Conservation (phyloP, 129 eudicot genomes). For the Flaveria sonorensis region DNA sequence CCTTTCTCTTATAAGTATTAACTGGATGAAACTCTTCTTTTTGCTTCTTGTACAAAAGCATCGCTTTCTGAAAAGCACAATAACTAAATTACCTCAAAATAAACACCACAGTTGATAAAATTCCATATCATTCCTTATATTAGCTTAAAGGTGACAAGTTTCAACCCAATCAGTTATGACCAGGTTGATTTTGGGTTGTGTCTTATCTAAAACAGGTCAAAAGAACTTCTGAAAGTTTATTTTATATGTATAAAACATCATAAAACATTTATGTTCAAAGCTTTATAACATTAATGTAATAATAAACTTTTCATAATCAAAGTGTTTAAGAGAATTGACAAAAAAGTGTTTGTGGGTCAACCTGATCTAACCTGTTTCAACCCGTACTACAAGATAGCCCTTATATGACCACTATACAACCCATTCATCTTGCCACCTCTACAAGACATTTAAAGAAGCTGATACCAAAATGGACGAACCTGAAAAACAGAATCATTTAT, state of each 20-base stretch:
- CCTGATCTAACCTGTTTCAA: background rate
- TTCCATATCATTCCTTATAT: background rate
- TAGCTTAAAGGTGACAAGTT: background rate
- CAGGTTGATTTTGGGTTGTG: background rate
- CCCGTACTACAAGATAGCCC: background rate
- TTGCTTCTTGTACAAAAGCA: slow-evolving; percentile 70
- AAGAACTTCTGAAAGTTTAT: background rate
- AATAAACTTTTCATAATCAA: background rate
- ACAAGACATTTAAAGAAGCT: background rate
- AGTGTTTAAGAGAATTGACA: background rate
- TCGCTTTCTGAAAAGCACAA: slow-evolving; percentile 70
- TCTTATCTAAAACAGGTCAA: background rate
- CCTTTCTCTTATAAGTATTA: slow-evolving; percentile 31
- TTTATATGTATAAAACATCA: background rate
- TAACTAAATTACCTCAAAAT: background rate
- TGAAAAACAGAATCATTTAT: slow-evolving; percentile 65
- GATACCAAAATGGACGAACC: slow-evolving; percentile 41
- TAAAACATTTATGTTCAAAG: background rate
- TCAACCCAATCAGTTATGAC: background rate
- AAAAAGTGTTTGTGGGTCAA: background rate
- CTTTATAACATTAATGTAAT: background rate
- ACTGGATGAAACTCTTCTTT: slow-evolving; percentile 37
- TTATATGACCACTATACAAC: background rate
- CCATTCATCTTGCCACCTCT: background rate
- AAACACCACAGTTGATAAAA: background rate